Evolutionary conservation across 164 flowering plant species (phyloP).

Genomic region (Vitis labrusca): DNA sequence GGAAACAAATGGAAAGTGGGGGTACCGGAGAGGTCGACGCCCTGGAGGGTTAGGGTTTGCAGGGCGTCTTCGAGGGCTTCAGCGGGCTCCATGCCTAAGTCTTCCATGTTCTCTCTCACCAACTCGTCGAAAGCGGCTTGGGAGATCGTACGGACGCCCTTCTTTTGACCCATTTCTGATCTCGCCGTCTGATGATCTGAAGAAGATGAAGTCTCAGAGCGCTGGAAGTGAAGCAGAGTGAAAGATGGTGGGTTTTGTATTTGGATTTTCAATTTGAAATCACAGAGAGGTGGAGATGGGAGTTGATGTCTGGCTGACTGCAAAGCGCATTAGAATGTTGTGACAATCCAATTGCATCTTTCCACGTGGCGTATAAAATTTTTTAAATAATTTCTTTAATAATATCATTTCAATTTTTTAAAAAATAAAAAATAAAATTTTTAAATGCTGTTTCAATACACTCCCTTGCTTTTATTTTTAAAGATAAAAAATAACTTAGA

Average conservation of each 20-base stretch:
- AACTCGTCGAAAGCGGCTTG: conserved; percentile 87
- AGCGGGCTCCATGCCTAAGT: conserved; percentile 89
- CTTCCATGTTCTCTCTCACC: conserved; percentile 88
- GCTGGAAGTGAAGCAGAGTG: conserved; percentile 5
- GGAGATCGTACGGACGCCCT: conserved; percentile 56
- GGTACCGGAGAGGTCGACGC: conserved; percentile 91
- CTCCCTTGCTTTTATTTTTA: too few relatives aligned
- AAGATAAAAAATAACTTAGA: too few relatives aligned
- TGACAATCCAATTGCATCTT: too few relatives aligned
- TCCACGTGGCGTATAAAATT: too few relatives aligned
- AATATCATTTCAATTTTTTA: too few relatives aligned
- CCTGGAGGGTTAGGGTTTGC: conserved; percentile 85
- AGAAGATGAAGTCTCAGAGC: neutral
- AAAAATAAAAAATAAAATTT: too few relatives aligned
- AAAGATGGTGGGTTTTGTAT: too few relatives aligned
- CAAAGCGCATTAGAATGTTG: too few relatives aligned
- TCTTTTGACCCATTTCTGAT: conserved; percentile 41
- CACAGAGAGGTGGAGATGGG: too few relatives aligned
- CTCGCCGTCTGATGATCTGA: neutral
- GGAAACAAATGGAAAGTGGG: neutral
- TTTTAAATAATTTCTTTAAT: too few relatives aligned
- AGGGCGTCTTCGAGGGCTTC: conserved; percentile 95
- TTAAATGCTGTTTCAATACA: too few relatives aligned
- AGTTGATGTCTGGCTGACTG: neutral
- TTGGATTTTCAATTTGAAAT: neutral